These are phyloP conservation scores for Alternaria gaisen DNA, from an alignment of 2,329 filamentous ascomycete genomes.

Conservation along the genomic window DNA sequence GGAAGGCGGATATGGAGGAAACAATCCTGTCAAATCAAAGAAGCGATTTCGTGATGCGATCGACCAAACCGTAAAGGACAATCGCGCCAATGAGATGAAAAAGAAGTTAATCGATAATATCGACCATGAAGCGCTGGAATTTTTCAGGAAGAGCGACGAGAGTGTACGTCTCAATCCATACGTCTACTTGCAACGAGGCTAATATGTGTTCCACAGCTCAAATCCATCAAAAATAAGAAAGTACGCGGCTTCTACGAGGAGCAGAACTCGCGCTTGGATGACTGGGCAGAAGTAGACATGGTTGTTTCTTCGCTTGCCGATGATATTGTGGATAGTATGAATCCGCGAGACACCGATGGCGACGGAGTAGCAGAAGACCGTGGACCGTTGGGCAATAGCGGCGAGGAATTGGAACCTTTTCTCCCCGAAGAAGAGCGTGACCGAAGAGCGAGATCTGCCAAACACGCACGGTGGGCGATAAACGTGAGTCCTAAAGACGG, in stretches of 20 bases:
- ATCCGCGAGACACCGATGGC: constrained; percentile 63
- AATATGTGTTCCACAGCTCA: constrained; percentile 48
- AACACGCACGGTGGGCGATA: constrained; percentile 65
- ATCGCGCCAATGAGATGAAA: constrained; percentile 59
- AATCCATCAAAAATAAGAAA: constrained; percentile 61
- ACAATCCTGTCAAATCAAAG: constrained; percentile 24
- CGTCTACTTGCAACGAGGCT: background rate
- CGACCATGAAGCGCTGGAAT: constrained; percentile 58
- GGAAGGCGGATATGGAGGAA: constrained; percentile 40
- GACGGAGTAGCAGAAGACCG: constrained; percentile 64
- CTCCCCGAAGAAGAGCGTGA: constrained; percentile 64
- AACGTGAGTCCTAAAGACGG: constrained; percentile 51
- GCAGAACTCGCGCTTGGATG: constrained; percentile 64
- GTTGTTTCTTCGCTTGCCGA: constrained; percentile 65
- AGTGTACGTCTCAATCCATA: constrained; percentile 43
- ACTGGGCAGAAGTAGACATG: constrained; percentile 68
- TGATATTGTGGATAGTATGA: constrained; percentile 68
- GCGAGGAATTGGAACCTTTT: constrained; percentile 63
- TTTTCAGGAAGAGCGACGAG: constrained; percentile 61
- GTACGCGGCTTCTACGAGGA: constrained; percentile 63
- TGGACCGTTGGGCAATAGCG: constrained; percentile 59
- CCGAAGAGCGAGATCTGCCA: constrained; percentile 56
- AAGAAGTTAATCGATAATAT: constrained; percentile 58
- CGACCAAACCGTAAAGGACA: constrained; percentile 56
- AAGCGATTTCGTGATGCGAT: constrained; percentile 59